A percentile compares a stretch with the other conserved stretches of the same genome.
These are phyloP conservation scores for Penicillium egyptiacum DNA, from an alignment of 495 filamentous ascomycete genomes.

Conservation along the genomic window DNA sequence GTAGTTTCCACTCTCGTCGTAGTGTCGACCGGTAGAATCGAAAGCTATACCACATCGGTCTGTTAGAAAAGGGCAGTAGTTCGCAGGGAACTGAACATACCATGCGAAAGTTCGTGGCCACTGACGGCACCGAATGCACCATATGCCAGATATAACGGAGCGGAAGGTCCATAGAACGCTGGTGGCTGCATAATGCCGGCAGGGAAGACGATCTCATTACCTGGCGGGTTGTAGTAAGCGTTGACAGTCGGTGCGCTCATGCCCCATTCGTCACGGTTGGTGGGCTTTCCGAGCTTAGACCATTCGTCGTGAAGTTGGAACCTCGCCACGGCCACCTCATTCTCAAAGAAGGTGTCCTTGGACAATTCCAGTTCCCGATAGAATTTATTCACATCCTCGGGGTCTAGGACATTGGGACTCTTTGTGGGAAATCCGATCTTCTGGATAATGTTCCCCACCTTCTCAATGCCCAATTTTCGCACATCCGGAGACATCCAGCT, in stretches of 20 bases:
- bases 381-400: constrained; percentile 55
- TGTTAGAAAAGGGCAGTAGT: background rate
- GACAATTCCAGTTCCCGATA: constrained; percentile 58
- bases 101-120: constrained; percentile 72
- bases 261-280: constrained; percentile 60
- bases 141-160: constrained; percentile 67
- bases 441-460: constrained; percentile 69
- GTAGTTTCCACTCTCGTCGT: constrained; percentile 64
- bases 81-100: constrained; percentile 26
- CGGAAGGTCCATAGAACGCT: constrained; percentile 58
- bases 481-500: constrained; percentile 71
- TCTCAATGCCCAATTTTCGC: constrained; percentile 60
- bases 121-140: constrained; percentile 70
- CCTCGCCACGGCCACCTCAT: constrained; percentile 50
- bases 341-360: constrained; percentile 58
- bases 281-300: constrained; percentile 59
- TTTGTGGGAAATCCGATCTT: constrained; percentile 74
- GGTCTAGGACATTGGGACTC: constrained; percentile 62
- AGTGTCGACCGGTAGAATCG: constrained; percentile 66
- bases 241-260: constrained; percentile 64
- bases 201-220: constrained; percentile 70
- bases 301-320: constrained; percentile 52
- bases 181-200: constrained; percentile 74
- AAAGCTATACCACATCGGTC: constrained; percentile 50
- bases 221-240: constrained; percentile 63